phyloP scores from a whole-genome alignment of 169 alveolate species.

The Plasmodium yoelii region DNA sequence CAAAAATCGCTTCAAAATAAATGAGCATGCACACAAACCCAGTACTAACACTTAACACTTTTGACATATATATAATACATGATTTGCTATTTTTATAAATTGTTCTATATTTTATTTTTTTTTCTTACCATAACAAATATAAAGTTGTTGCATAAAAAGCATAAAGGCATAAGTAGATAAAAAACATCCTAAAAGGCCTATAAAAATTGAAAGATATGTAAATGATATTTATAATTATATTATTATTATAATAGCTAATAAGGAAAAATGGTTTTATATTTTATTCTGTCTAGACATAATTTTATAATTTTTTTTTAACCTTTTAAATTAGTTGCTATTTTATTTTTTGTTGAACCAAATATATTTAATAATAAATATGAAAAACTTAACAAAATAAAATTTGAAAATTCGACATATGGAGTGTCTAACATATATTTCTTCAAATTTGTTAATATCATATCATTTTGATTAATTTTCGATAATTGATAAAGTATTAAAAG shows the following conservation, averaged over 20 bases:
- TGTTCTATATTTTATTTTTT: background rate
- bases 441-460: background rate
- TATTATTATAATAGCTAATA: too few species aligned
- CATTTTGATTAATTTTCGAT: slow-evolving; percentile 9
- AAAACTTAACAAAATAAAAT: slow-evolving; percentile 24
- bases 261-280: too few species aligned
- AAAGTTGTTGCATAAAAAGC: slow-evolving; percentile 4
- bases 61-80: too few species aligned
- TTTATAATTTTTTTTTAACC: slow-evolving; percentile 10
- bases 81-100: too few species aligned
- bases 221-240: too few species aligned
- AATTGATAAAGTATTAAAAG: slow-evolving; percentile 33
- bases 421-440: slow-evolving; percentile 14
- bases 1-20: too few species aligned
- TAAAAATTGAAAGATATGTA: slow-evolving; percentile 1
- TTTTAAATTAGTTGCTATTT: slow-evolving; percentile 21
- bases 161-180: slow-evolving; percentile 25
- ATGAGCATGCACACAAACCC: too few species aligned
- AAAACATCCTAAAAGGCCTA: slow-evolving; percentile 54
- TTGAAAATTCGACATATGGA: slow-evolving; percentile 29
- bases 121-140: slow-evolving; percentile 24
- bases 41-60: too few species aligned
- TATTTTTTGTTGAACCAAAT: slow-evolving; percentile 23
- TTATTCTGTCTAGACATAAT: too few species aligned
- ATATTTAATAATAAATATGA: slow-evolving; percentile 38